These are phyloP conservation scores for Rubia occidens DNA, from an alignment of 305 asterid species.

Conservation along the genomic window DNA sequence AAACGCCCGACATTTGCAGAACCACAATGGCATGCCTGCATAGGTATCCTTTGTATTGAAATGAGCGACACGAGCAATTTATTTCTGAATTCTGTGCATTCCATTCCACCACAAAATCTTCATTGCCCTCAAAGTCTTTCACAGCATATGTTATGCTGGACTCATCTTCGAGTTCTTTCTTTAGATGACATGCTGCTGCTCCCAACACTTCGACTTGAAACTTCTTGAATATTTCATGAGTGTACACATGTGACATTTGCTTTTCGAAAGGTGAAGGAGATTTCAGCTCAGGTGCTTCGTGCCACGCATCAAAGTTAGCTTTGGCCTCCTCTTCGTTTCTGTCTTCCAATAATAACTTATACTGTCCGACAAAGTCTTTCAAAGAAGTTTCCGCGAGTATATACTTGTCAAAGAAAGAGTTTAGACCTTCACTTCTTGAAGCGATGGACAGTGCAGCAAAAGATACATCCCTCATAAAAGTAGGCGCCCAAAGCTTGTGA, in stretches of 20 bases:
- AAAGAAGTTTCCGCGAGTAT: constrained; percentile 53
- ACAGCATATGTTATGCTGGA: constrained; percentile 40
- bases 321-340: constrained; percentile 84
- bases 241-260: constrained; percentile 60
- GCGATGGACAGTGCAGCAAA: constrained; percentile 61
- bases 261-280: constrained; percentile 96
- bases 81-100: constrained; percentile 44
- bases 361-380: constrained; percentile 53
- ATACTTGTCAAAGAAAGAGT: constrained; percentile 65
- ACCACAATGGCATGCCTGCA: constrained; percentile 87
- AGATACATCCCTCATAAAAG: constrained; percentile 54
- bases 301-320: constrained; percentile 91
- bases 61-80: constrained; percentile 59
- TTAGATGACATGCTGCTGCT: constrained; percentile 91
- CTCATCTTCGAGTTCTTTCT: constrained; percentile 59
- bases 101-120: constrained; percentile 66
- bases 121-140: constrained; percentile 60
- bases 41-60: constrained; percentile 74
- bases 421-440: constrained; percentile 61
- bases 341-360: constrained; percentile 55
- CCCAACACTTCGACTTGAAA: constrained; percentile 87
- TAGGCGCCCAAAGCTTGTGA: constrained; percentile 78
- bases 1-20: constrained; percentile 95
- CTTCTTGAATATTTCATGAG: constrained; percentile 75
- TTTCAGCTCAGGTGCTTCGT: constrained; percentile 72